Conservation (phyloP, 176 grass and related monocot genomes). For the Puccinellia tenuiflora region DNA sequence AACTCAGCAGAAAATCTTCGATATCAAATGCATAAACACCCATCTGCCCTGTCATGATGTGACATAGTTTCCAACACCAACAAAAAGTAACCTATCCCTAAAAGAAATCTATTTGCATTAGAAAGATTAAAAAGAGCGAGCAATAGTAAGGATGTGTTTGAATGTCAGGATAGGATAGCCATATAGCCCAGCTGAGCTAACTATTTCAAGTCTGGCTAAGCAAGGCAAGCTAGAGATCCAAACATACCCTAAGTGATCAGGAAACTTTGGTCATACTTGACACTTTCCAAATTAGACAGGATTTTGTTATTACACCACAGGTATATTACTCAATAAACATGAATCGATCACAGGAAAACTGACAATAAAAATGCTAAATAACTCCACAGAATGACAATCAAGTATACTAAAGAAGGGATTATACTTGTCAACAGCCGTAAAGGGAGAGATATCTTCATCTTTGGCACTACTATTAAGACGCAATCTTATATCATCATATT, state of each 20-base stretch:
- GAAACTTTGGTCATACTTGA: not conserved
- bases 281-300: not conserved
- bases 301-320: not conserved
- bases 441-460: conserved; percentile 99
- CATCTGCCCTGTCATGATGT: not conserved
- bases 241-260: not conserved
- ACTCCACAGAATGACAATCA: not conserved
- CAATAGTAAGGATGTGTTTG: not conserved
- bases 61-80: not conserved
- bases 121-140: not conserved
- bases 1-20: not conserved
- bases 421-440: conserved; percentile 98
- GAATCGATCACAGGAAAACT: not conserved
- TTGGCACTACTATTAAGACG: conserved; percentile 86
- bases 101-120: not conserved
- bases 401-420: conserved; percentile 18
- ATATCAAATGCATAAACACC: not conserved
- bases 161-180: not conserved
- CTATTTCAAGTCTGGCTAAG: no score
- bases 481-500: conserved; percentile 94
- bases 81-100: not conserved
- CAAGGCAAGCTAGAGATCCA: no score
- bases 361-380: not conserved
- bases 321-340: not conserved
- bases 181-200: no score